Conservation (phyloP, 2,329 filamentous ascomycete genomes). For the Ophiostoma australiae region DNA sequence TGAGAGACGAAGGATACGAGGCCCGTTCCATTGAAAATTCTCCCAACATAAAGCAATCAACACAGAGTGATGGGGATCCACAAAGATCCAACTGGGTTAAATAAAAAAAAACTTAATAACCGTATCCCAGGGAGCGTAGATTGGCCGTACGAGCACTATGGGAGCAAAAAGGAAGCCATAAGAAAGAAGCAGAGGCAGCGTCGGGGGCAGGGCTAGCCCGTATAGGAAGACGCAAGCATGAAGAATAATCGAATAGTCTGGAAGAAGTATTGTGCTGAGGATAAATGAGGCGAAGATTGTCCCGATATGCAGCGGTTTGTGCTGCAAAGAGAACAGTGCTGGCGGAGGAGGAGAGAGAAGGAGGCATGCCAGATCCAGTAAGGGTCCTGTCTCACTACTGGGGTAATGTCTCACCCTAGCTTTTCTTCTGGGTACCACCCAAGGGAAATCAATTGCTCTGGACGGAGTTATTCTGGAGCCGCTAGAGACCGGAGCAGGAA, state of each 20-base stretch:
- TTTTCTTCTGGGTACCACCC: neutral
- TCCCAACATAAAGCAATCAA: no score
- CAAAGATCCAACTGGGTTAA: no score
- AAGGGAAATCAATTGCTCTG: neutral
- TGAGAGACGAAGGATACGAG: neutral
- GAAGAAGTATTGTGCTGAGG: neutral
- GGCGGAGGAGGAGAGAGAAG: neutral
- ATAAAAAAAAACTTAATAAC: no score
- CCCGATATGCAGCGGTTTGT: neutral
- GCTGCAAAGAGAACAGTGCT: no score
- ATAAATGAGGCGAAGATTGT: neutral
- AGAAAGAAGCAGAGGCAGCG: neutral
- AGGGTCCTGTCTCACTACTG: neutral
- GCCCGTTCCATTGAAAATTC: neutral
- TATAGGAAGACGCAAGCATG: neutral
- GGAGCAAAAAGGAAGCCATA: neutral
- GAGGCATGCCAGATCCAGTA: constrained; percentile 4
- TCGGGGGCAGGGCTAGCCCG: neutral
- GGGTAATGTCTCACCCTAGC: neutral
- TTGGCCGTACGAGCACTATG: neutral
- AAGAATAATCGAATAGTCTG: neutral
- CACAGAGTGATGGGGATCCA: no score
- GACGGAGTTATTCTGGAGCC: neutral
- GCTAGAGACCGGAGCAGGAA: no score
- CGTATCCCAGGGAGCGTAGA: neutral